phyloP scores from a whole-genome alignment of 2,329 filamentous ascomycete genomes.

The Proliferodiscus dingleyae region DNA sequence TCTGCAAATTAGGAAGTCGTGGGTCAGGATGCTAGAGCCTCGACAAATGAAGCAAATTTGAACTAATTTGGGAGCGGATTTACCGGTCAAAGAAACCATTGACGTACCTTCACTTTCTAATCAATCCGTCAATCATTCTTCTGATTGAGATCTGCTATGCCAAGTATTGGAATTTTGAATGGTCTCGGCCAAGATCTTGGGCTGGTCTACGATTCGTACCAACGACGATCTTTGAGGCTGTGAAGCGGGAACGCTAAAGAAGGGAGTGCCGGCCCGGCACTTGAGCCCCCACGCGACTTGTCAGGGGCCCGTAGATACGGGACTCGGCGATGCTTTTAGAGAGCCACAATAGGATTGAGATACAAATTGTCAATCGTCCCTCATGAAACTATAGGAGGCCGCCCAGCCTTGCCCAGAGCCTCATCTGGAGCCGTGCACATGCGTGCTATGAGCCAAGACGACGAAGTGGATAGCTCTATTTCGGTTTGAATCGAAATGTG shows the following conservation, averaged over 20 bases:
- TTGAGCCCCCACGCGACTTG: background rate
- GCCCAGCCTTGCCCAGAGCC: slow-evolving; percentile 14
- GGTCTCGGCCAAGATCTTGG: too few species aligned
- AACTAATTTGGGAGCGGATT: too few species aligned
- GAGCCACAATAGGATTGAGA: background rate
- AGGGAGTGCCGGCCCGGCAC: background rate
- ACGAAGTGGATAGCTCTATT: slow-evolving; percentile 9
- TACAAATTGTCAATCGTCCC: background rate
- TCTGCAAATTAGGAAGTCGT: too few species aligned
- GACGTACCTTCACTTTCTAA: too few species aligned
- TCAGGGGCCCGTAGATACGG: background rate
- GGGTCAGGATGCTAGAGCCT: too few species aligned
- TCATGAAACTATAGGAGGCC: background rate
- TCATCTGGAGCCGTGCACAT: slow-evolving; percentile 6
- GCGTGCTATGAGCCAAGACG: slow-evolving; percentile 6
- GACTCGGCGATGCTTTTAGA: background rate
- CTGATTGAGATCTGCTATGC: too few species aligned
- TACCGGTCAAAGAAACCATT: too few species aligned
- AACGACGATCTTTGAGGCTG: background rate
- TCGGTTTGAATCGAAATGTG: background rate
- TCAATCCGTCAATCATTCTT: too few species aligned
- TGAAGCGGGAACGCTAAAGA: background rate
- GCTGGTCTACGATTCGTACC: too few species aligned
- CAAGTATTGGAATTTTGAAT: too few species aligned
- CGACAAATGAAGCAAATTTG: too few species aligned